phyloP scores from a whole-genome alignment of 2,329 filamentous ascomycete species.

The Arthrocladium fulminans region DNA sequence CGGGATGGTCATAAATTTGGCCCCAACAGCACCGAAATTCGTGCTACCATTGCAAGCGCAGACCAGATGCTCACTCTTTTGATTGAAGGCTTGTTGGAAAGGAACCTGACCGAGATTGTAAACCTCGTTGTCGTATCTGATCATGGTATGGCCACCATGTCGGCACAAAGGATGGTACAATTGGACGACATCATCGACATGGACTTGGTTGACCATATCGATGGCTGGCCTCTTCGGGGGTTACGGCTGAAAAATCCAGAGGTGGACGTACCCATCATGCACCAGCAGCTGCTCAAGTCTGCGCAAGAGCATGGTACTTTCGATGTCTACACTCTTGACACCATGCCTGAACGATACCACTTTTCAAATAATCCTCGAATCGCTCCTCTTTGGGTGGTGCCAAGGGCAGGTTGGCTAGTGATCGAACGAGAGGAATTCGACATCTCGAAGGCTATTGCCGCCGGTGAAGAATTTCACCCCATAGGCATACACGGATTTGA shows the following conservation, averaged over 20 bases:
- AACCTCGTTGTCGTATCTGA: slow-evolving; percentile 96
- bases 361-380: slow-evolving; percentile 83
- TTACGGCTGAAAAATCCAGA: slow-evolving; percentile 65
- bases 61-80: slow-evolving; percentile 74
- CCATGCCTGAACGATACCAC: slow-evolving; percentile 90
- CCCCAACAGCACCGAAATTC: slow-evolving; percentile 89
- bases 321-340: slow-evolving; percentile 74
- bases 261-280: slow-evolving; percentile 56
- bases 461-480: slow-evolving; percentile 63
- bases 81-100: slow-evolving; percentile 63
- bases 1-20: slow-evolving; percentile 77
- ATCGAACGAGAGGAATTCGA: slow-evolving; percentile 73
- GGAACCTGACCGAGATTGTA: slow-evolving; percentile 81
- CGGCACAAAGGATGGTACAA: slow-evolving; percentile 69
- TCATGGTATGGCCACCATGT: slow-evolving; percentile 95
- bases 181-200: slow-evolving; percentile 81
- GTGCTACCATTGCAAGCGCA: slow-evolving; percentile 64
- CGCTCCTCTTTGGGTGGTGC: slow-evolving; percentile 88
- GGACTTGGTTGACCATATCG: slow-evolving; percentile 66
- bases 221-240: slow-evolving; percentile 91
- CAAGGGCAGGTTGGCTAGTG: slow-evolving; percentile 86
- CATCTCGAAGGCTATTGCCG: slow-evolving; percentile 55
- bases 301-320: slow-evolving; percentile 51
- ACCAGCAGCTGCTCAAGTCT: slow-evolving; percentile 46
- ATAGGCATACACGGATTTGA: slow-evolving; percentile 90